These are phyloP conservation scores for Dianthus caryophyllus DNA, from an alignment of 148 eudicot species.

Conservation along the genomic window DNA sequence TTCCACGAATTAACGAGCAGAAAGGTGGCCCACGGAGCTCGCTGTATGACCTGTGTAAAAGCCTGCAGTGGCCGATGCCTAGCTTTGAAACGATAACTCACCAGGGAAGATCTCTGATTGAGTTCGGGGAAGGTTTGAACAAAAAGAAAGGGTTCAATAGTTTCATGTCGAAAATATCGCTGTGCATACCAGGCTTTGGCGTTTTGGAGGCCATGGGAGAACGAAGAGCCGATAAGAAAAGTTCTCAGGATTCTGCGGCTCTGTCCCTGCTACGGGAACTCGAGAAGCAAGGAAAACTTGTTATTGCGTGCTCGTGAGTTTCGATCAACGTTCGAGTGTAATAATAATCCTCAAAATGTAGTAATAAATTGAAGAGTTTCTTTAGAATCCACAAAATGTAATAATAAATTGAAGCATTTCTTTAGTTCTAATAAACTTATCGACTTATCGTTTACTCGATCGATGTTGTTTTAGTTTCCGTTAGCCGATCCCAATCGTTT, in stretches of 20 bases:
- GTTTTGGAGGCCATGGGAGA: slow-evolving; percentile 51
- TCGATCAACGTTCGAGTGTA: background rate
- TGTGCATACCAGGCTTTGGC: slow-evolving; percentile 69
- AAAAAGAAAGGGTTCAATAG: slow-evolving; percentile 45
- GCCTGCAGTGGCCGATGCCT: slow-evolving; percentile 83
- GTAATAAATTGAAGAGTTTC: slow-evolving; percentile 5
- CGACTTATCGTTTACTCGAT: background rate
- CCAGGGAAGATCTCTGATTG: slow-evolving; percentile 59
- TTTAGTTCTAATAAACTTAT: background rate
- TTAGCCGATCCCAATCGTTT: background rate
- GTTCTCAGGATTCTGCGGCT: slow-evolving; percentile 81
- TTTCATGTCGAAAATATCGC: slow-evolving; percentile 51
- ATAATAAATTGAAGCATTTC: background rate
- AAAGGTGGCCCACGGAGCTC: slow-evolving; percentile 81
- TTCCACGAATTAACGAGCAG: slow-evolving; percentile 45
- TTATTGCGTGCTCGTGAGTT: slow-evolving; percentile 24
- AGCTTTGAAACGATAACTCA: slow-evolving; percentile 41
- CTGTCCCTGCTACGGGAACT: slow-evolving; percentile 54
- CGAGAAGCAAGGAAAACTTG: slow-evolving; percentile 44
- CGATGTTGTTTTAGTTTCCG: background rate
- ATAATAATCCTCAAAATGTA: background rate
- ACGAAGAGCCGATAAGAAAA: slow-evolving; percentile 64
- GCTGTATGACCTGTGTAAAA: slow-evolving; percentile 61
- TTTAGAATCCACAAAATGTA: background rate
- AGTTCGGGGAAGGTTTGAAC: slow-evolving; percentile 46